Conservation (phyloP, 345 rosid species). For the Heritiera littoralis region DNA sequence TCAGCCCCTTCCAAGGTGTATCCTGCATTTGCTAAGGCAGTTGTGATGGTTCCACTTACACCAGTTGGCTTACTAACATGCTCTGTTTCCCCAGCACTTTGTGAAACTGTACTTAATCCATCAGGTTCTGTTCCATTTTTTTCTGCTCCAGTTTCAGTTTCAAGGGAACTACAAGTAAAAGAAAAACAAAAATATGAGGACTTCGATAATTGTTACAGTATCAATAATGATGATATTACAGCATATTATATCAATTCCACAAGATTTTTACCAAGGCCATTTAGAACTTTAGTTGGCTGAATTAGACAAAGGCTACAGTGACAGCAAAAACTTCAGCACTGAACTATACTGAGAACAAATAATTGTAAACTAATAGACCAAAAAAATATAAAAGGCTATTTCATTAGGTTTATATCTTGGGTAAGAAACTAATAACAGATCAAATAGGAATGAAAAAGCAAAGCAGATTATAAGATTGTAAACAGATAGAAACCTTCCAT, state of each 20-base stretch:
- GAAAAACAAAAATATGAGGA: neutral
- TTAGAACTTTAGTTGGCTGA: slow-evolving; percentile 9
- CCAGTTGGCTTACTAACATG: slow-evolving; percentile 43
- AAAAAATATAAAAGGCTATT: neutral
- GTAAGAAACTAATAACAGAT: neutral
- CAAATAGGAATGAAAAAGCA: neutral
- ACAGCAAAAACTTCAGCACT: neutral
- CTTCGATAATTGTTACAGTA: neutral
- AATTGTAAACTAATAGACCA: slow-evolving; percentile 3
- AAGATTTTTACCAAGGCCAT: neutral
- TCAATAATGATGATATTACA: slow-evolving; percentile 1
- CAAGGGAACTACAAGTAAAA: slow-evolving; percentile 51
- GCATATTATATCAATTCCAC: neutral
- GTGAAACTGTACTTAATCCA: slow-evolving; percentile 32
- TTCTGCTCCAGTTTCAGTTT: slow-evolving; percentile 55
- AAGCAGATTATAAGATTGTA: slow-evolving; percentile 2
- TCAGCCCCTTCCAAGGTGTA: slow-evolving; percentile 76
- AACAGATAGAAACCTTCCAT: slow-evolving; percentile 58
- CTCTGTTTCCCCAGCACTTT: slow-evolving; percentile 42
- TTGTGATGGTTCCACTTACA: slow-evolving; percentile 24
- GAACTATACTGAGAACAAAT: neutral
- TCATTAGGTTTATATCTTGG: neutral
- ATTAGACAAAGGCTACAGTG: neutral
- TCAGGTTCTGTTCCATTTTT: slow-evolving; percentile 47
- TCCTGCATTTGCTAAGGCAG: slow-evolving; percentile 78